These are phyloP conservation scores for Mycena vitilis DNA, from an alignment of 768 basidiomycete genomes.

Conservation along the genomic window DNA sequence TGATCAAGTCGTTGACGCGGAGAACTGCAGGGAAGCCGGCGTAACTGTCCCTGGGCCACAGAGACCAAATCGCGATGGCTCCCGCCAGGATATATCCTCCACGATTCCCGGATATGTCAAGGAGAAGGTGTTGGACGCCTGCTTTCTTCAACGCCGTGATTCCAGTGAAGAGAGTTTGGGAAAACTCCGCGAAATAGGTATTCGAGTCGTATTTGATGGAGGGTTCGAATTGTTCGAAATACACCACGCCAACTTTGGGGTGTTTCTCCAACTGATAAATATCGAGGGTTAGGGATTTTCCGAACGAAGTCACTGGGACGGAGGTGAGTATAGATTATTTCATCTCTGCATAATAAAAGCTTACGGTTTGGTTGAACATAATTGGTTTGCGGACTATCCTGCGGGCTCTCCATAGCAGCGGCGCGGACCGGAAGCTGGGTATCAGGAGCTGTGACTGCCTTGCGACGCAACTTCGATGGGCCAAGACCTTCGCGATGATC, in stretches of 20 bases:
- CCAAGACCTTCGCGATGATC: background rate
- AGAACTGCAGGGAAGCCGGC: constrained; percentile 32
- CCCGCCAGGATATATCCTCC: constrained; percentile 34
- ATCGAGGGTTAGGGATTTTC: constrained; percentile 30
- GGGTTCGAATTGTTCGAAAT: constrained; percentile 36
- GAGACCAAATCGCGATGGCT: constrained; percentile 26
- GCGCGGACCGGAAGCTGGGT: constrained; percentile 14
- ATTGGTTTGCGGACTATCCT: constrained; percentile 14
- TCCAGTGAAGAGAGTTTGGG: constrained; percentile 25
- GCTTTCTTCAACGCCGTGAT: constrained; percentile 32
- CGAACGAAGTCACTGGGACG: constrained; percentile 31
- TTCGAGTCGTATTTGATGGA: background rate
- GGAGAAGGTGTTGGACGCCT: constrained; percentile 32
- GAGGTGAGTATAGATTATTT: no score
- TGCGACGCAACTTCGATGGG: background rate
- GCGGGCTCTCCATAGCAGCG: constrained; percentile 1
- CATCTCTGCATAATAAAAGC: background rate
- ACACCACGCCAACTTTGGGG: constrained; percentile 36
- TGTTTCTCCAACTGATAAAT: constrained; percentile 32
- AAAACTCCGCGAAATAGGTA: constrained; percentile 25
- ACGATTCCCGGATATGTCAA: constrained; percentile 35
- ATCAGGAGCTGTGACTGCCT: constrained; percentile 22
- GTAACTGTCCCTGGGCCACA: constrained; percentile 32
- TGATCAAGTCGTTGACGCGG: constrained; percentile 31
- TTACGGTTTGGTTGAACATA: constrained; percentile 32